Base-by-base conservation (phyloP, 495 filamentous ascomycete genomes). In the Daldinia vernicosa region DNA sequence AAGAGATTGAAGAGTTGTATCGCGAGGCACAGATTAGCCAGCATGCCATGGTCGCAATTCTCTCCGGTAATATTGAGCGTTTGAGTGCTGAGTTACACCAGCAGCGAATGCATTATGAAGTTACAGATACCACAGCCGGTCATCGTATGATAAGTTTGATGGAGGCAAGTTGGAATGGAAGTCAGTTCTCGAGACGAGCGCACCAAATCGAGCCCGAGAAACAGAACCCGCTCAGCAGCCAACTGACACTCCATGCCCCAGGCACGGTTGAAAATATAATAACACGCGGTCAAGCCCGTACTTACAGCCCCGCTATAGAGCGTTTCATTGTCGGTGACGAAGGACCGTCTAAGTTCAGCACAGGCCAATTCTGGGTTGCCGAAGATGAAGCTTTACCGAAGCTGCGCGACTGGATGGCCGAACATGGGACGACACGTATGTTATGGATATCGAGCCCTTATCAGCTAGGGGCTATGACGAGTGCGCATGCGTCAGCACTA, bases 401-500 rank as follows among this genome's bases (percentile, higher is more conserved):
- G 24, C 15, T 63, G 22, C 32, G 60, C 1, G 22, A 11, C 15
- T 54, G 60, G 60, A 54, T 54, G 47, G 28, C n/a, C 32, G 50
- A 54, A 1, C 6, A 7, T 7, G 1, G 6, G 32, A 51, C 12
- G 7, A 27, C 33, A 24, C 50, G 60, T 1, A 63, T 35, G 12
- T 6, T 63, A 54, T 63, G 60, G 60, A 63, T 63, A 24, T 53
- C 60, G 11, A 63, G 60, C 27, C 60, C 60, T 40, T 63, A 63
- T n/a, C 50, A 63, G 0, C 32, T 33, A 19, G 22, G 32, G 27
- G 24, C 33, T 15, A 15, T 63, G 22, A 54, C 60, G 11, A 63
- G 60, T 26, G 60, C 60, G 12, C 60, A 40, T n/a, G 60, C 60
- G 24, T 63, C 60, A 6, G 60, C 60, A 2, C 45, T 63, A 1